phyloP scores from a whole-genome alignment of 2,329 filamentous ascomycete genomes.

The Botrytis pseudocinerea region DNA sequence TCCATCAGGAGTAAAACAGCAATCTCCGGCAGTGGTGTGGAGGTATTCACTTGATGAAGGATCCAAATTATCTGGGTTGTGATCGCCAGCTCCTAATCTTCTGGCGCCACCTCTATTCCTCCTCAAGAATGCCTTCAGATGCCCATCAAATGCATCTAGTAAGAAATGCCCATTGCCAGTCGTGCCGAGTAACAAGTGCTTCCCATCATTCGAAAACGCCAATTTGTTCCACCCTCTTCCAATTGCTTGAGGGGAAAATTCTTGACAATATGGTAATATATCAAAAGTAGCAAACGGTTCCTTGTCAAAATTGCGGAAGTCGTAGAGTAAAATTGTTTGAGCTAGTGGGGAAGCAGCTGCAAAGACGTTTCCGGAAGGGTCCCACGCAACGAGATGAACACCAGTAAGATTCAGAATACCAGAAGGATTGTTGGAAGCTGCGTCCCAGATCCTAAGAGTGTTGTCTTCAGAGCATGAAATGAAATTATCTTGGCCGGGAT shows the following conservation, averaged over 20 bases:
- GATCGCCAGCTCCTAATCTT: slow-evolving; percentile 56
- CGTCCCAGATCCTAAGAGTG: slow-evolving; percentile 86
- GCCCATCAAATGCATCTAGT: slow-evolving; percentile 88
- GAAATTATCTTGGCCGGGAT: slow-evolving; percentile 86
- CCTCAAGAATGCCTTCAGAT: slow-evolving; percentile 70
- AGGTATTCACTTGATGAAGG: slow-evolving; percentile 38
- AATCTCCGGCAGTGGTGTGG: slow-evolving; percentile 69
- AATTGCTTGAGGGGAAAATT: slow-evolving; percentile 49
- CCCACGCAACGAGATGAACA: slow-evolving; percentile 83
- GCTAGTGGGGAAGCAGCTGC: slow-evolving; percentile 82
- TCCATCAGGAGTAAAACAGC: slow-evolving; percentile 86
- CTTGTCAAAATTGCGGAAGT: slow-evolving; percentile 91
- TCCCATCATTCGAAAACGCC: slow-evolving; percentile 96
- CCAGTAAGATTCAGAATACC: slow-evolving; percentile 79
- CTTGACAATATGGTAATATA: slow-evolving; percentile 57
- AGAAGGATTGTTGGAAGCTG: slow-evolving; percentile 71
- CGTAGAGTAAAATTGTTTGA: slow-evolving; percentile 83
- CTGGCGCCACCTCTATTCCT: slow-evolving; percentile 56
- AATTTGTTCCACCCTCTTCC: slow-evolving; percentile 81
- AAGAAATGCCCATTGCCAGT: slow-evolving; percentile 84
- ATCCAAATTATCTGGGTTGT: slow-evolving; percentile 35
- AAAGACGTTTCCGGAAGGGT: slow-evolving; percentile 89
- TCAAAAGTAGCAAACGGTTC: slow-evolving; percentile 87
- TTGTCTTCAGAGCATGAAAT: slow-evolving; percentile 90
- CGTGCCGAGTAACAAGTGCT: slow-evolving; percentile 79